Conservation (phyloP, 1,139 yeast species). For the Taphrina deformans region DNA sequence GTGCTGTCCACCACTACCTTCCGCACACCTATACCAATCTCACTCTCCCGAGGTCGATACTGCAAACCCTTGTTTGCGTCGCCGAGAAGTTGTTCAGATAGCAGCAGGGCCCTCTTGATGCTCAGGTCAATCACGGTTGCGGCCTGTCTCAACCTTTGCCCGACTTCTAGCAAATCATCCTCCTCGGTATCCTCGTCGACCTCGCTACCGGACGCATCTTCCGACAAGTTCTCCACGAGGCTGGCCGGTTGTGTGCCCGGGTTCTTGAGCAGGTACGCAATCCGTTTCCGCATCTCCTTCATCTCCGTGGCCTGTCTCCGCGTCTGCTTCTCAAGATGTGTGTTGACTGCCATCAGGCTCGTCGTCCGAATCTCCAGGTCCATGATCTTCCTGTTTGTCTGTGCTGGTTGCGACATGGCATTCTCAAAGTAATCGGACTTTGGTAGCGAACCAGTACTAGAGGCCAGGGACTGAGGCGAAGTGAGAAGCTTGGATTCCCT, state of each 20-base stretch:
- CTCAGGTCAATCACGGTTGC: background rate
- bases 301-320: conserved; percentile 38
- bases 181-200: background rate
- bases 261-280: background rate
- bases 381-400: conserved; percentile 35
- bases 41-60: conserved; percentile 26
- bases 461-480: conserved; percentile 3
- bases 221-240: background rate
- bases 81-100: conserved; percentile 20
- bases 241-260: background rate
- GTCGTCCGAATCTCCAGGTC: conserved; percentile 40
- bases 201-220: background rate
- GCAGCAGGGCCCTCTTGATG: conserved; percentile 20
- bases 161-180: conserved; percentile 1
- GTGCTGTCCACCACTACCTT: conserved; percentile 9
- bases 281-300: conserved; percentile 33
- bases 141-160: background rate
- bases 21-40: conserved; percentile 22
- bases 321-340: conserved; percentile 39
- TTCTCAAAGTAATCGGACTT: conserved; percentile 7
- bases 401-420: conserved; percentile 16
- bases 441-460: background rate
- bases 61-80: conserved; percentile 17
- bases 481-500: background rate
- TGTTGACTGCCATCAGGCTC: conserved; percentile 39